Evolutionary conservation across 2,329 filamentous ascomycete species (phyloP), one percentile per base, ranked within the genome.

Genomic region (Emericellopsis atlantica): DNA sequence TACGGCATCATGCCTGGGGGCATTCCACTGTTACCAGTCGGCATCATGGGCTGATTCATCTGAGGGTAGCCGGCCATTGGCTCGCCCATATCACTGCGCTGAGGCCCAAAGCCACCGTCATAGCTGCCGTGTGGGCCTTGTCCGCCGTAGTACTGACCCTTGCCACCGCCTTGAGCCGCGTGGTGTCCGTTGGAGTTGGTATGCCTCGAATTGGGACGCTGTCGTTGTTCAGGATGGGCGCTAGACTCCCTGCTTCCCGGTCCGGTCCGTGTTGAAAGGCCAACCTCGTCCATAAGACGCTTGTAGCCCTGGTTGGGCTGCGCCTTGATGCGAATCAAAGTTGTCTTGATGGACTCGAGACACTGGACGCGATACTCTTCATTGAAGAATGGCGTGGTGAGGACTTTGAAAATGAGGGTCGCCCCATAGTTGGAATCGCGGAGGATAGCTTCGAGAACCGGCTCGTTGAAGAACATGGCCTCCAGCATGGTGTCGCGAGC

Each of bases 201-300:
- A 43, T 79, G 75, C 36, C 74, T 64, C 9, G 76, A 78, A 11
- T 64, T 59, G 23, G 76, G 74, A 39, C 75, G 70, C 51, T 71
- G 70, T 32, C 73, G 66, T 40, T 74, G 69, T 42, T 67, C 67
- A 32, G 60, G 54, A 16, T 62, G 59, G 43, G 64, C 61, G 48
- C 60, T 61, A 44, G 64, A 60, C 42, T 60, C 32, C 21, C 44
- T 36, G 41, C 41, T 40, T 5, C 61, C 57, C 18, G 62, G 62
- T 10, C 64, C 58, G 31, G 62, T 74, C 35, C 79, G 66, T 23
- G 78, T 82, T 6, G 90, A 93, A 32, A 98, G 66, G 45, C 90
- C 89, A 50, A 98, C 92, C 58, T 98, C 92, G 54, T 98, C 92
- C 92, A 98, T 98, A 45, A 98, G 67, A 40, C 92, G 83, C 72